Conservation (phyloP, 495 filamentous ascomycete genomes). For the Penicillium waksmanii region DNA sequence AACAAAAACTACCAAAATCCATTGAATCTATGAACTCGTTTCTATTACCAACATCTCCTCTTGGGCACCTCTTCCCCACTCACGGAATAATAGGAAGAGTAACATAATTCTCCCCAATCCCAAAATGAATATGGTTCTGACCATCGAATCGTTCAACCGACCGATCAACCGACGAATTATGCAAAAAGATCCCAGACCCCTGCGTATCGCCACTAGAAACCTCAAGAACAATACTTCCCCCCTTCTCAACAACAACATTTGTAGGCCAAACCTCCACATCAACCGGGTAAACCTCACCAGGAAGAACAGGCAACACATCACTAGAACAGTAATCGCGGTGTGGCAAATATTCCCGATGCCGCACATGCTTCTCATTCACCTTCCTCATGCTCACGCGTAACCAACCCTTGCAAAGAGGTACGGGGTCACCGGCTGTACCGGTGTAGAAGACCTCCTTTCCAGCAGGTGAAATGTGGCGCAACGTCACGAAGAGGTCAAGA, state of each 20-base stretch:
- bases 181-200: conserved; percentile 60
- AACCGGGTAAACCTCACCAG: conserved; percentile 60
- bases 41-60: background rate
- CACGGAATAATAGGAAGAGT: conserved; percentile 58
- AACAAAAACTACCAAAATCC: background rate
- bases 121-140: conserved; percentile 60
- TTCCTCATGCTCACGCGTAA: conserved; percentile 59
- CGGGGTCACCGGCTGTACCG: conserved; percentile 50
- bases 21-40: background rate
- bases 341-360: conserved; percentile 56
- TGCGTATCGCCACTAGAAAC: conserved; percentile 63
- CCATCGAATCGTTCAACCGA: conserved; percentile 52
- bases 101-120: conserved; percentile 56
- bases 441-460: conserved; percentile 69
- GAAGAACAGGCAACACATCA: conserved; percentile 57
- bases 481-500: conserved; percentile 67
- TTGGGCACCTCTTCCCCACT: background rate
- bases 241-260: conserved; percentile 60
- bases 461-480: conserved; percentile 57
- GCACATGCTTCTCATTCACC: conserved; percentile 50
- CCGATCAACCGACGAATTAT: conserved; percentile 53
- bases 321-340: conserved; percentile 62
- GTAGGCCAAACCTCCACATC: conserved; percentile 74
- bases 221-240: conserved; percentile 44
- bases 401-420: conserved; percentile 43